These are phyloP conservation scores for Chlamydomonas eustigma DNA, from an alignment of 139 green algal species.

Conservation along the genomic window DNA sequence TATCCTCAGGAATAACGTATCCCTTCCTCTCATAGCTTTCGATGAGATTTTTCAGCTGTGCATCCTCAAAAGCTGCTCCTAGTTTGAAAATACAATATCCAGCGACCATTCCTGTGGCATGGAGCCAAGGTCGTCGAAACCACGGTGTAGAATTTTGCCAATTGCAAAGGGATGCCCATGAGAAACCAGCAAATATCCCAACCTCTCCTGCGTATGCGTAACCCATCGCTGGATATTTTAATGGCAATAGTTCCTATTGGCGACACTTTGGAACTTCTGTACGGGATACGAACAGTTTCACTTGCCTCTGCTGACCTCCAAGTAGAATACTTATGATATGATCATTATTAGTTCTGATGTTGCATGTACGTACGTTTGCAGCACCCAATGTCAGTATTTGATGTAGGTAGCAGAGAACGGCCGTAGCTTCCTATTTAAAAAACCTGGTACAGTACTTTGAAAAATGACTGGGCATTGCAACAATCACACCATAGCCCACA, in stretches of 20 bases:
- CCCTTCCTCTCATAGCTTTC: conserved; percentile 39
- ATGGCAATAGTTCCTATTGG: not conserved
- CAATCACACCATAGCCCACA: too few species aligned
- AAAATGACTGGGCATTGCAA: too few species aligned
- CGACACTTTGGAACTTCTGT: not conserved
- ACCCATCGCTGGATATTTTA: conserved; percentile 17
- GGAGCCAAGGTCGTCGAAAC: conserved; percentile 31
- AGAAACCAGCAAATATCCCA: conserved; percentile 25
- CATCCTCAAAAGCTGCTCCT: conserved; percentile 24
- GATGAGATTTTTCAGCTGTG: conserved; percentile 29
- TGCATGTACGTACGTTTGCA: too few species aligned
- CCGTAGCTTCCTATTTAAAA: too few species aligned
- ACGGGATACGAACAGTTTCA: too few species aligned
- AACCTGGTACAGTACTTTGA: too few species aligned
- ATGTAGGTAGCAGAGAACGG: too few species aligned
- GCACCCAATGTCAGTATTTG: too few species aligned
- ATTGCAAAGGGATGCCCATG: conserved; percentile 25
- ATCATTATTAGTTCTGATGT: too few species aligned
- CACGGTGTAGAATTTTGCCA: conserved; percentile 18
- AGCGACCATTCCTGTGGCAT: conserved; percentile 26
- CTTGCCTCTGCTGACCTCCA: too few species aligned
- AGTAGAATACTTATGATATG: too few species aligned
- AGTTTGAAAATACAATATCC: conserved; percentile 32
- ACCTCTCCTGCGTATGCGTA: conserved; percentile 20
- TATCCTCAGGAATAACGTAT: conserved; percentile 35